Evolutionary conservation across 2,329 filamentous ascomycete genomes (phyloP).

Genomic region (Aspergillus thermomutatus): DNA sequence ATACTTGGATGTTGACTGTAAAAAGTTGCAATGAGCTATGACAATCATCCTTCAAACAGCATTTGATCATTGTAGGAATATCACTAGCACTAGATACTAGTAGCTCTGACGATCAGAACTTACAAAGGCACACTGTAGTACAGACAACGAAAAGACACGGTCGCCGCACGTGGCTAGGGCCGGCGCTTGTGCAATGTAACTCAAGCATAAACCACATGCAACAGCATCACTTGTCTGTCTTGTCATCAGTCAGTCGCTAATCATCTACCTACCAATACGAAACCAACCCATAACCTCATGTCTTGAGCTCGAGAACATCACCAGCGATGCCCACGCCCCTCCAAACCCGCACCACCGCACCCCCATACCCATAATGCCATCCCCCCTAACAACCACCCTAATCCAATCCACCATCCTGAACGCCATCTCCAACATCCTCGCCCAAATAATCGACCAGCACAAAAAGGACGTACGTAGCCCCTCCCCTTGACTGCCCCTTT

Average conservation of each 20-base stretch:
- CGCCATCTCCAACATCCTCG: constrained; percentile 36
- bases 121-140: background rate
- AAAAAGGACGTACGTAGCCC: constrained; percentile 28
- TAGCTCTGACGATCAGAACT: background rate
- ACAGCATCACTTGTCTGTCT: too few species aligned
- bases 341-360: background rate
- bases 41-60: background rate
- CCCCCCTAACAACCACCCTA: constrained; percentile 32
- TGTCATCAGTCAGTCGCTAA: too few species aligned
- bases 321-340: background rate
- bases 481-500: background rate
- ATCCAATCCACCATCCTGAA: constrained; percentile 38
- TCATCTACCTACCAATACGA: too few species aligned
- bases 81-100: background rate
- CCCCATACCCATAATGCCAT: constrained; percentile 10
- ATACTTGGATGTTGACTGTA: background rate
- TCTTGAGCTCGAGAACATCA: too few species aligned
- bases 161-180: background rate
- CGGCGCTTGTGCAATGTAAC: background rate
- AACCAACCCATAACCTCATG: too few species aligned
- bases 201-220: too few species aligned
- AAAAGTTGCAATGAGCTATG: background rate
- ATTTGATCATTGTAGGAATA: background rate
- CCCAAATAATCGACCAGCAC: constrained; percentile 37
- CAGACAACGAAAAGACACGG: background rate